Evolutionary conservation across 2,329 filamentous ascomycete genomes (phyloP), one percentile per base, ranked within the genome.

Genomic region (Basipetospora chlamydospora): DNA sequence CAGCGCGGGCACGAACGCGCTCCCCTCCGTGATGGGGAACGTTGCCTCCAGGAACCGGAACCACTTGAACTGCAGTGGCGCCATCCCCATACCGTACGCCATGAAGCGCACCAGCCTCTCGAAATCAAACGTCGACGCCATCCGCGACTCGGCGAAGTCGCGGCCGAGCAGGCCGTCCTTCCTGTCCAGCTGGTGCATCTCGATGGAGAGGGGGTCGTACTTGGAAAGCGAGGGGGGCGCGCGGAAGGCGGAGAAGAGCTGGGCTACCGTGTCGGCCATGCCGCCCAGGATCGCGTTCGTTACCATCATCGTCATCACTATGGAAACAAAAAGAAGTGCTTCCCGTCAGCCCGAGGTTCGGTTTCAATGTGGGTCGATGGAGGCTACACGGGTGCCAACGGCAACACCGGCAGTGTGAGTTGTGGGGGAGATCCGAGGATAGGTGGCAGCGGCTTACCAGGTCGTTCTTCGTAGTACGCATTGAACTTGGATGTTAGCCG

Each of bases 241-340:
- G 41, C 82, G 78, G 41, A 94, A 72, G 15, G 86, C 76, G 3
- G 90, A 93, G 54, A 98, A 81, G 41, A 82, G 78, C 58, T 98
- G 90, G 40, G 90, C 90, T 33, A 93, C 84, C 23, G 90, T 96
- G 59, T 98, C 90, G 58, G 90, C 90, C 47, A 98, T 80, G 48
- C 90, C 90, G 61, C 85, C 86, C 41, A 98, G 76, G 39, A 96
- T 80, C 46, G 90, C 83, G 63, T 98, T 98, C 56, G 88, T 94
- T 53, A 95, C 84, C 88, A 98, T 98, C 60, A 93, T 98, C 43
- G 90, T 98, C 50, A 98, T 73, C 28, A 98, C 83, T 82, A 53
- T 41, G 18, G 7, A n/a, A n/a, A n/a, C 21, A 22, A 28, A 20
- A 3, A 25, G n/a, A 29, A 11, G 12, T 30, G 38, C 7, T 12